A percentile compares a stretch with the other conserved stretches of the same genome.
phyloP scores from a whole-genome alignment of 805 yeast genomes.

The Yamadazyma sp. region DNA sequence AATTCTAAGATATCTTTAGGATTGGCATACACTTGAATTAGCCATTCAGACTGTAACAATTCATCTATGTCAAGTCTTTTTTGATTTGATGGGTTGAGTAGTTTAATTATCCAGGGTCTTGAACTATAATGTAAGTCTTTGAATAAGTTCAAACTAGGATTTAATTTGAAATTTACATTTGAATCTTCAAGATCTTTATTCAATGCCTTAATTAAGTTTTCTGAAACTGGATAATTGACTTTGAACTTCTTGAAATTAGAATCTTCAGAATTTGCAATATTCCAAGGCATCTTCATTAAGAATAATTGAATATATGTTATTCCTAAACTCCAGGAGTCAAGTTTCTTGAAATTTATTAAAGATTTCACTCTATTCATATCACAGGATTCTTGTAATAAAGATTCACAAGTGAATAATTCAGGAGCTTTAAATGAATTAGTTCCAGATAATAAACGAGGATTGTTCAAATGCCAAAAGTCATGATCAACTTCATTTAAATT shows the following conservation, averaged over 20 bases:
- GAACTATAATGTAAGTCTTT: slow-evolving; percentile 38
- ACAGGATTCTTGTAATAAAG: slow-evolving; percentile 10
- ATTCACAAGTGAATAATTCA: slow-evolving; percentile 36
- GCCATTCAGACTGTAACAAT: slow-evolving; percentile 33
- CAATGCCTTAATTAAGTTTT: slow-evolving; percentile 18
- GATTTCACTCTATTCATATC: slow-evolving; percentile 7
- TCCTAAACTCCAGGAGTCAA: slow-evolving; percentile 53
- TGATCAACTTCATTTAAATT: slow-evolving; percentile 21
- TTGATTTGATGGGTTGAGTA: slow-evolving; percentile 30
- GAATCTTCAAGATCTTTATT: slow-evolving; percentile 24
- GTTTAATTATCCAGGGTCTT: slow-evolving; percentile 25
- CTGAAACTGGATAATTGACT: slow-evolving; percentile 25
- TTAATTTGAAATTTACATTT: slow-evolving; percentile 13
- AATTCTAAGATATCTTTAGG: slow-evolving; percentile 29
- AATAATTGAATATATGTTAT: slow-evolving; percentile 45
- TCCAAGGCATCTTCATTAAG: slow-evolving; percentile 49
- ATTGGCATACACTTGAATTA: slow-evolving; percentile 36
- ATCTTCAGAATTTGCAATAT: slow-evolving; percentile 29
- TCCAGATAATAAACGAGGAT: slow-evolving; percentile 32
- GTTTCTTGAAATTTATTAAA: slow-evolving; percentile 11
- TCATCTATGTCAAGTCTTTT: slow-evolving; percentile 24
- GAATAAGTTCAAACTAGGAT: slow-evolving; percentile 33
- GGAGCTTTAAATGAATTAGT: slow-evolving; percentile 57
- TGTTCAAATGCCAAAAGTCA: slow-evolving; percentile 13
- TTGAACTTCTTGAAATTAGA: slow-evolving; percentile 19